Evolutionary conservation across 768 basidiomycete species (phyloP), one percentile per base, ranked within the genome.

Genomic region (Pulveroboletus sp.): DNA sequence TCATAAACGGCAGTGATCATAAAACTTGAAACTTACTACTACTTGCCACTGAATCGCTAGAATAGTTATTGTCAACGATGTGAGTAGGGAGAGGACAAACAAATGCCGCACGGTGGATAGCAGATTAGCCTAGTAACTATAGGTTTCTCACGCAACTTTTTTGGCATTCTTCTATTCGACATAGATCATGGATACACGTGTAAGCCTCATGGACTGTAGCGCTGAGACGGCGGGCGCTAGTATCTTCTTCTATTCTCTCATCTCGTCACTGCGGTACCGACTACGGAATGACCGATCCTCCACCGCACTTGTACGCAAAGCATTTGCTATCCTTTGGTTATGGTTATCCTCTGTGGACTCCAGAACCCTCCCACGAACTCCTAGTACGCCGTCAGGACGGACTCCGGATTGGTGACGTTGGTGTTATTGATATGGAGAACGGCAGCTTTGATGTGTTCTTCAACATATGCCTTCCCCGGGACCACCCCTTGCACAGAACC

Each of bases 401-500:
- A 5, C 56, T 67, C 19, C 60, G 47, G 36, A 67, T 72, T 25
- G 70, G 71, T 2, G 70, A 73, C 45, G 64, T 72, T 4, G 68
- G 69, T 13, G 56, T 69, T 29, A 31, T 72, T 24, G 61, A 45
- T 20, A 32, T 62, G 3, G 58, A 57, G 20, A 55, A 59, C 32
- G 70, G 69, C 31, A 56, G 54, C 8, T 72, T 73, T 33, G 62
- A 65, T 41, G 67, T 68, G 47, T 61, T 70, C 2, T 72, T 72
- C 56, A 72, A 69, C 43, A 65, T 72, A 6, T 65, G 62, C 36
- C 55, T 67, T 5, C 57, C 68, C 34, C 64, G 62, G 16, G 59
- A 68, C 16, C 67, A 73, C 36, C 39, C 57, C 1, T 52, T 47
- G 10, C 46, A 53, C 11, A 45, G 36, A 21, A 20, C 40, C 47